These are phyloP conservation scores for Rhodotorula sp. DNA, from an alignment of 1,284 basidiomycete species.

Conservation along the genomic window DNA sequence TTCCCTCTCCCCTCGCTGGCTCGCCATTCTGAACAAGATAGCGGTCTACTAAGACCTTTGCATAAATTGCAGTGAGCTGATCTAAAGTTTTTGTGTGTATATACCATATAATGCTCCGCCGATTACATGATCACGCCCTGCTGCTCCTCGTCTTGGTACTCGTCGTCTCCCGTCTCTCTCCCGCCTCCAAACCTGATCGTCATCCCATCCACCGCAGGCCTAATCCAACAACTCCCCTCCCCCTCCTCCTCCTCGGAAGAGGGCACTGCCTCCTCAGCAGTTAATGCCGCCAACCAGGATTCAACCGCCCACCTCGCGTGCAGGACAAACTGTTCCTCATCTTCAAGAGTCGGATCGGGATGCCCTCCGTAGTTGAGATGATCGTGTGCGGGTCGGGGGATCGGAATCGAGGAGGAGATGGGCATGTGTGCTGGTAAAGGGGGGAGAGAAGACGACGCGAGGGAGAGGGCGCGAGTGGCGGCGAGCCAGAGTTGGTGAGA, in stretches of 20 bases:
- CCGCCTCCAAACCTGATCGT: constrained; percentile 11
- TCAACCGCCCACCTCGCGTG: constrained; percentile 21
- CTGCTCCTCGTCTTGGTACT: constrained; percentile 20
- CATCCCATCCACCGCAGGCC: constrained; percentile 36
- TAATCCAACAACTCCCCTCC: constrained; percentile 13
- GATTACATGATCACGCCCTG: not conserved
- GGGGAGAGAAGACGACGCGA: constrained; percentile 7
- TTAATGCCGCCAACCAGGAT: constrained; percentile 7
- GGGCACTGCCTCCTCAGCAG: not conserved
- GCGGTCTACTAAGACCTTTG: no score
- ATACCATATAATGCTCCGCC: not conserved
- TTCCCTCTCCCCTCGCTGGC: no score
- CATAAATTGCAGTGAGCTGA: no score
- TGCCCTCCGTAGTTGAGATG: constrained; percentile 14
- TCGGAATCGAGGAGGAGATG: constrained; percentile 1
- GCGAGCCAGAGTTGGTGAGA: constrained; percentile 33
- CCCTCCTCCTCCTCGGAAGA: not conserved
- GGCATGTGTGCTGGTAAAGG: not conserved
- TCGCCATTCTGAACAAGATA: no score
- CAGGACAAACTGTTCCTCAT: constrained; percentile 8
- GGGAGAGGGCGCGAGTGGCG: constrained; percentile 12
- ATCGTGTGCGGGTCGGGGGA: not conserved
- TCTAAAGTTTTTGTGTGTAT: not conserved
- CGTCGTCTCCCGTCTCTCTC: constrained; percentile 17
- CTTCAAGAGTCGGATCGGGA: constrained; percentile 16